A percentile compares a stretch with the other conserved stretches of the same genome.
These are phyloP conservation scores for Fusarium sp. DNA, from an alignment of 2,329 filamentous ascomycete species.

Conservation along the genomic window DNA sequence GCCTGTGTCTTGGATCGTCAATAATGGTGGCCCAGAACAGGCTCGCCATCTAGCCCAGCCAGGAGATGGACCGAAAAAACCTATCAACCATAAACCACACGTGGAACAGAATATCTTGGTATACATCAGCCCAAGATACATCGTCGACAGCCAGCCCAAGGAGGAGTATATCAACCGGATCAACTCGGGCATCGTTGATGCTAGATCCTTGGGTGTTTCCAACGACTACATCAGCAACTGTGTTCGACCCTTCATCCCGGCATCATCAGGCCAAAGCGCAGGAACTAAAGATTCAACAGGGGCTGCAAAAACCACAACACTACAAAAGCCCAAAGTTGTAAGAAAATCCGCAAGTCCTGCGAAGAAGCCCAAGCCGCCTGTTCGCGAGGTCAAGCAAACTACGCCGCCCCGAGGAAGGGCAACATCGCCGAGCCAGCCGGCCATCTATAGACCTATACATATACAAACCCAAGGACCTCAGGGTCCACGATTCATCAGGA, in stretches of 20 bases:
- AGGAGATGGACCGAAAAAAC: constrained; percentile 31
- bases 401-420: constrained; percentile 40
- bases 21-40: constrained; percentile 52
- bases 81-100: constrained; percentile 39
- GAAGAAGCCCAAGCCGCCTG: constrained; percentile 34
- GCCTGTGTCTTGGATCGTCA: constrained; percentile 55
- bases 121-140: constrained; percentile 55
- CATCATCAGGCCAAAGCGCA: constrained; percentile 29
- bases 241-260: constrained; percentile 55
- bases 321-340: constrained; percentile 35
- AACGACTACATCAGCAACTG: constrained; percentile 55
- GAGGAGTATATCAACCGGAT: constrained; percentile 59
- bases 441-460: constrained; percentile 13
- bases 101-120: constrained; percentile 55
- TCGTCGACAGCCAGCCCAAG: constrained; percentile 53
- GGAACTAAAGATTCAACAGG: constrained; percentile 18
- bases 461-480: constrained; percentile 13
- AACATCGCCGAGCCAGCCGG: constrained; percentile 42
- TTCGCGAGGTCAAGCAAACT: constrained; percentile 30
- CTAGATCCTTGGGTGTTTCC: constrained; percentile 53
- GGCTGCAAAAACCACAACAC: constrained; percentile 3
- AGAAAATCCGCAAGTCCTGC: constrained; percentile 27
- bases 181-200: constrained; percentile 55
- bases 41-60: constrained; percentile 45
- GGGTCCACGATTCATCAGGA: constrained; percentile 16